Evolutionary conservation across 108 stramenopile species (phyloP), one percentile per base, ranked within the genome.

Genomic region (Nitzschia inconspicua): DNA sequence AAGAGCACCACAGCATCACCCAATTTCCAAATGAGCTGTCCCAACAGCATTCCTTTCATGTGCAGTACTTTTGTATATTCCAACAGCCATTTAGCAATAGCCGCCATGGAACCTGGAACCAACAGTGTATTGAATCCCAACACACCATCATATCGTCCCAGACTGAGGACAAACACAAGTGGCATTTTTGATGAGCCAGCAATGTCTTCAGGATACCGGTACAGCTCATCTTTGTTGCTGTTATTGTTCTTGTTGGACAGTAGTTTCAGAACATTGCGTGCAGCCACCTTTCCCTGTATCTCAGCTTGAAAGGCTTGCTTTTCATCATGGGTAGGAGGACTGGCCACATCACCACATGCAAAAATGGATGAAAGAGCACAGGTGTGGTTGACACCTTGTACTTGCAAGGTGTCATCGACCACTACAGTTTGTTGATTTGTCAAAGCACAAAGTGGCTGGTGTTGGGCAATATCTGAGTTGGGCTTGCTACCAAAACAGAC

Each of bases 221-320:
- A 37, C 10, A 63, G 25, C 5, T 19, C 35, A n/a, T n/a, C n/a
- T n/a, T n/a, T n/a, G n/a, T n/a, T n/a, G n/a, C n/a, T n/a, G n/a
- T n/a, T n/a, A n/a, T n/a, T n/a, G n/a, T n/a, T n/a, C n/a, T n/a
- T n/a, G n/a, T n/a, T n/a, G n/a, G n/a, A n/a, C 2, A 41, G 23
- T 32, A 61, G 37, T 32, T 27, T 27, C 1, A 62, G 30, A 10
- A 62, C 68, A 29, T 70, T 70, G 14, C 30, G 25, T 8, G 68
- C 68, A 11, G 68, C 68, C 19, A 70, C n/a, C 34, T 48, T 39
- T 1, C 60, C 68, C 36, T 61, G 60, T 11, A 42, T 20, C 44
- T 70, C 68, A 3, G 68, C 60, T 37, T 70, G 68, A 34, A 70
- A 62, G 16, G 60, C 68, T 53, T 70, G 68, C 22, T 70, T 70